Evolutionary conservation across 75 land plant species (phyloP).

Genomic region (Picea glauca): DNA sequence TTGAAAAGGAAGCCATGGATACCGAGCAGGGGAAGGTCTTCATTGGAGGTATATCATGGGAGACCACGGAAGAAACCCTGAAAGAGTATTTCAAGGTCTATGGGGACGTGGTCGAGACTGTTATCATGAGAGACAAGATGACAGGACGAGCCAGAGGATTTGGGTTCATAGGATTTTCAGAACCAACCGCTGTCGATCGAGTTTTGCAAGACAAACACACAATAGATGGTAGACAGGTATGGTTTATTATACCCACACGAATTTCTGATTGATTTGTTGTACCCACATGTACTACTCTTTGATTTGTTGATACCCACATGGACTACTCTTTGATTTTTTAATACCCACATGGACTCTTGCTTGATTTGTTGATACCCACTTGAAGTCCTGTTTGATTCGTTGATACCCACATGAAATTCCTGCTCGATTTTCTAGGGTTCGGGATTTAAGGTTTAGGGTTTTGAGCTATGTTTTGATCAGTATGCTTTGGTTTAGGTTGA

Average conservation of each 20-base stretch:
- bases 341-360: not conserved
- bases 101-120: slow-evolving; percentile 44
- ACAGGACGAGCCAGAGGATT: slow-evolving; percentile 54
- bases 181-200: slow-evolving; percentile 37
- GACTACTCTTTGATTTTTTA: not conserved
- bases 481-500: slow-evolving; percentile 40
- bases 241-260: not conserved
- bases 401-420: not conserved
- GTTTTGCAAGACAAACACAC: slow-evolving; percentile 43
- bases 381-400: not conserved
- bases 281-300: not conserved
- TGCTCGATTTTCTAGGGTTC: not conserved
- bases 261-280: not conserved
- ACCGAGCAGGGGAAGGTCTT: slow-evolving; percentile 50
- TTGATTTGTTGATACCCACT: not conserved
- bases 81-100: slow-evolving; percentile 38
- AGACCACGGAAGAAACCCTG: slow-evolving; percentile 48
- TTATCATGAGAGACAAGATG: slow-evolving; percentile 46
- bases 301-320: not conserved
- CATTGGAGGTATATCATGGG: slow-evolving; percentile 60
- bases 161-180: slow-evolving; percentile 44
- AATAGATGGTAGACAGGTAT: slow-evolving; percentile 37
- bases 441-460: slow-evolving; percentile 4
- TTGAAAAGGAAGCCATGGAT: slow-evolving; percentile 25
- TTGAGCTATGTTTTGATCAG: slow-evolving; percentile 1